Base-by-base conservation (phyloP, 495 filamentous ascomycete species). In the Podospora sp. region DNA sequence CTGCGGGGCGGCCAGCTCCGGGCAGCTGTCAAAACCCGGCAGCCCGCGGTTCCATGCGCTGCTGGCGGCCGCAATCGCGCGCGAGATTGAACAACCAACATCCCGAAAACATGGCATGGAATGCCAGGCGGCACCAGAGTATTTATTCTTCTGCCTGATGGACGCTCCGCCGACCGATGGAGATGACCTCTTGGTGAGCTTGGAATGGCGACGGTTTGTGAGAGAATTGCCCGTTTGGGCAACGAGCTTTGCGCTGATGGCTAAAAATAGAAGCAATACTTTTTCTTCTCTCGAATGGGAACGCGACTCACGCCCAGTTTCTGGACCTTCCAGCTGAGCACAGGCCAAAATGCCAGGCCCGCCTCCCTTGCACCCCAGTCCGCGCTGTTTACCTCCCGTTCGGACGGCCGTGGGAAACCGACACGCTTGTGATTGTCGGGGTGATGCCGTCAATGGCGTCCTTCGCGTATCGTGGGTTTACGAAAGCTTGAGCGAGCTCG, bases 201-300 rank as follows among this genome's bases (percentile, higher is more conserved):
- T 18, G 12, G 16, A 14, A 14, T 46, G 9, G 40, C 40, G 40
- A 46, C 16, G 11, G 11, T 46, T 12, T 46, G 4, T 46, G 40
- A 6, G 11, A 14, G 2, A 12, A 18, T 6, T 12, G 16, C 40
- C 14, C 5, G 11, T 14, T 46, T 46, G 40, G 40, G 40, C 16
- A 8, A 8, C 29, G 40, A 46, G 40, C 4, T 6, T 46, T 46
- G 40, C 14, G 40, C 40, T 46, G 40, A 46, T 46, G 40, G 40
- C 40, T 46, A 46, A 46, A 46, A 46, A 46, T 46, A 46, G 40
- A 14, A 46, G 40, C 40, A 46, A 46, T 46, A 14, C 16, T 46
- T 46, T 46, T n/a, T n/a, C n/a, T n/a, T n/a, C n/a, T n/a, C 40
- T 46, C 40, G 40, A 46, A 46, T 46, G 40, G 40, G 40, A 46